A percentile compares a stretch with the other conserved stretches of the same genome.
Evolutionary conservation across 352 stramenopile genomes (phyloP).

Genomic region (Phytophthora ramorum): DNA sequence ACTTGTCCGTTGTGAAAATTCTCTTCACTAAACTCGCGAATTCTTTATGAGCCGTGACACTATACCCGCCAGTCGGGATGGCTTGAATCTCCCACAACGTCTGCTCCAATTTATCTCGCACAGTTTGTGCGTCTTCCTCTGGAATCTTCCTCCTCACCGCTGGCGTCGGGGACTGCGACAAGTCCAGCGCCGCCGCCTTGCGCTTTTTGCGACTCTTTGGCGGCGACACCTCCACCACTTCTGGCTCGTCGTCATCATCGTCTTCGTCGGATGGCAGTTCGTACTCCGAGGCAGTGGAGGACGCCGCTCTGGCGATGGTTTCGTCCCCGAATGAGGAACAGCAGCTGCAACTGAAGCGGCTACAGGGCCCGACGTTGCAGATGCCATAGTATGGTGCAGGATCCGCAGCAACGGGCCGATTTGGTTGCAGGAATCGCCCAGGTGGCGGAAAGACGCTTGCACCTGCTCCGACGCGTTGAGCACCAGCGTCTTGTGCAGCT

Average conservation of each 20-base stretch:
- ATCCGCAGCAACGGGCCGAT: conserved; percentile 25
- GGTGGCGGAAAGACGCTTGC: conserved; percentile 22
- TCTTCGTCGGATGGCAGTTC: conserved; percentile 15
- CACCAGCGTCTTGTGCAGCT: conserved; percentile 29
- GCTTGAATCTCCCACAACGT: conserved; percentile 8
- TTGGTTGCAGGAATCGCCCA: conserved; percentile 28
- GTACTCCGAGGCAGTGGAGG: conserved; percentile 20
- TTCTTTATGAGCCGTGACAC: conserved; percentile 15
- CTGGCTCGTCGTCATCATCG: conserved; percentile 9
- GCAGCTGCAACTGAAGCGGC: neutral
- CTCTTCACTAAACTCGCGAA: conserved; percentile 17
- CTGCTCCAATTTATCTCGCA: conserved; percentile 1
- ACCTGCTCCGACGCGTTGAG: conserved; percentile 22
- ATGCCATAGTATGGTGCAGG: conserved; percentile 19
- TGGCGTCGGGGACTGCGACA: conserved; percentile 10
- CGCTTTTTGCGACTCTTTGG: conserved; percentile 20
- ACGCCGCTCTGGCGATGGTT: conserved; percentile 7
- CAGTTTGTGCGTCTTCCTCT: neutral
- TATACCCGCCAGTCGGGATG: conserved; percentile 4
- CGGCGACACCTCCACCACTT: conserved; percentile 17
- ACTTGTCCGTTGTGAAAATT: conserved; percentile 6
- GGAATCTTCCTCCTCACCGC: conserved; percentile 2
- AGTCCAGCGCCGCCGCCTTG: conserved; percentile 22
- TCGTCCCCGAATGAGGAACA: neutral
- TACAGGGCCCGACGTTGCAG: no score